A percentile compares a stretch with the other conserved stretches of the same genome.
These are phyloP conservation scores for Aureobasidium sp. DNA, from an alignment of 2,329 filamentous ascomycete genomes.

Conservation along the genomic window DNA sequence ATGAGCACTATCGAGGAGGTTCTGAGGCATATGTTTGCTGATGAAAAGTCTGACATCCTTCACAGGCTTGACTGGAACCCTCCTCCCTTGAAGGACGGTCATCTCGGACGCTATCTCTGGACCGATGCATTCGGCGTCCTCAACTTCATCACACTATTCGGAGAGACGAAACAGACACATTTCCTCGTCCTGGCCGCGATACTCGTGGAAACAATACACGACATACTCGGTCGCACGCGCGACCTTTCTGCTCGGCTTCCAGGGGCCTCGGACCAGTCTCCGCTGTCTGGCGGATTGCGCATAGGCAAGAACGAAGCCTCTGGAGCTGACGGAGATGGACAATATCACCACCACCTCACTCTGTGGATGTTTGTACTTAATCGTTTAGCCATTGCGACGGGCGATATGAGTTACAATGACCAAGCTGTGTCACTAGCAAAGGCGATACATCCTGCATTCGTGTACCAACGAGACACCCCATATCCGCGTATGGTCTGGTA, in stretches of 20 bases:
- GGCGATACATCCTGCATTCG: constrained; percentile 49
- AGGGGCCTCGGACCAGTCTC: constrained; percentile 45
- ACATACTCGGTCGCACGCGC: constrained; percentile 46
- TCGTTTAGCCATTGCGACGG: constrained; percentile 43
- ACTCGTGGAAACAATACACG: constrained; percentile 47
- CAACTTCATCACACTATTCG: constrained; percentile 51
- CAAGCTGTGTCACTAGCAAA: constrained; percentile 47
- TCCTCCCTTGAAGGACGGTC: constrained; percentile 9
- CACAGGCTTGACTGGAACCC: constrained; percentile 12
- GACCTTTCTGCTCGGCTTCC: constrained; percentile 43
- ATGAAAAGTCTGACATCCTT: neutral
- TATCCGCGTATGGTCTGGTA: constrained; percentile 45
- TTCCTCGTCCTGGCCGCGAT: constrained; percentile 46
- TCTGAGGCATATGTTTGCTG: neutral
- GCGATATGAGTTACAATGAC: constrained; percentile 42
- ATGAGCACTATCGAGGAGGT: neutral
- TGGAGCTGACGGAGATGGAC: constrained; percentile 50
- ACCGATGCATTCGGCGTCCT: constrained; percentile 53
- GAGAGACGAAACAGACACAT: constrained; percentile 31
- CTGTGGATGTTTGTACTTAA: constrained; percentile 59
- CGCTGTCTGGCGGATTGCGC: constrained; percentile 49
- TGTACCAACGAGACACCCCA: constrained; percentile 31
- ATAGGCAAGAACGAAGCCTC: constrained; percentile 49
- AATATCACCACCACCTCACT: constrained; percentile 57
- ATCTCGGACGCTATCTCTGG: constrained; percentile 16